Evolutionary conservation across 305 asterid species (phyloP).

Genomic region (Striga hermonthica): DNA sequence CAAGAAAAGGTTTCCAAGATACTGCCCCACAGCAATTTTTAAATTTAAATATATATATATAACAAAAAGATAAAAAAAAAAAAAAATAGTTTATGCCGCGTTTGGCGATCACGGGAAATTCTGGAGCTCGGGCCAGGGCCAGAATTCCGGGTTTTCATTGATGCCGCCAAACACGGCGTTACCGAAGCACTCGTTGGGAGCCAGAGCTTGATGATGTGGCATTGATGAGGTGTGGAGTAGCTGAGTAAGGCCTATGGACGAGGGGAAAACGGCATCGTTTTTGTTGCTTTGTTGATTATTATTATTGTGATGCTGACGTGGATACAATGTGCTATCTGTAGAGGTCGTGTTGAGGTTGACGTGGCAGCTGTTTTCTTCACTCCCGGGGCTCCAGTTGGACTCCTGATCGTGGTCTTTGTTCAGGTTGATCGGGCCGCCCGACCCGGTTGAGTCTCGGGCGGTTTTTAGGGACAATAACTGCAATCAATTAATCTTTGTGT

Average conservation of each 20-base stretch:
- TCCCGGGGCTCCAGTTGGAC: slow-evolving; percentile 48
- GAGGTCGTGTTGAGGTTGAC: slow-evolving; percentile 41
- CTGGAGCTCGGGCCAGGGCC: slow-evolving; percentile 72
- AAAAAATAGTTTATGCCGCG: not conserved
- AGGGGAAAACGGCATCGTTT: slow-evolving; percentile 28
- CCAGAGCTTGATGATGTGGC: slow-evolving; percentile 30
- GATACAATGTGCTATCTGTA: slow-evolving; percentile 31
- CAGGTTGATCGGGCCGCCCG: slow-evolving; percentile 44
- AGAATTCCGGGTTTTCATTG: slow-evolving; percentile 57
- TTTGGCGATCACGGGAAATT: slow-evolving; percentile 33
- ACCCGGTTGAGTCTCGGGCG: slow-evolving; percentile 31
- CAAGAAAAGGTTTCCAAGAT: not conserved
- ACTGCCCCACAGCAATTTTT: not conserved
- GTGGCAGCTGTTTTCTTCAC: slow-evolving; percentile 40
- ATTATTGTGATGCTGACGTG: slow-evolving; percentile 22
- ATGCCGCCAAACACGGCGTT: slow-evolving; percentile 54
- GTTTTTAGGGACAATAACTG: slow-evolving; percentile 48
- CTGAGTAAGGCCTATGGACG: slow-evolving; percentile 29
- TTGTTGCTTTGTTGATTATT: slow-evolving; percentile 27
- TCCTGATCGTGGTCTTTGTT: slow-evolving; percentile 48
- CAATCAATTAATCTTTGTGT: not conserved
- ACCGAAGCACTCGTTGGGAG: slow-evolving; percentile 37
- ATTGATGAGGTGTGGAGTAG: slow-evolving; percentile 34
- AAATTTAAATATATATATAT: not conserved
- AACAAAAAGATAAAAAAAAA: not conserved